These are phyloP conservation scores for Ganoderma leucocontextum DNA, from an alignment of 1,284 basidiomycete species.

Conservation along the genomic window DNA sequence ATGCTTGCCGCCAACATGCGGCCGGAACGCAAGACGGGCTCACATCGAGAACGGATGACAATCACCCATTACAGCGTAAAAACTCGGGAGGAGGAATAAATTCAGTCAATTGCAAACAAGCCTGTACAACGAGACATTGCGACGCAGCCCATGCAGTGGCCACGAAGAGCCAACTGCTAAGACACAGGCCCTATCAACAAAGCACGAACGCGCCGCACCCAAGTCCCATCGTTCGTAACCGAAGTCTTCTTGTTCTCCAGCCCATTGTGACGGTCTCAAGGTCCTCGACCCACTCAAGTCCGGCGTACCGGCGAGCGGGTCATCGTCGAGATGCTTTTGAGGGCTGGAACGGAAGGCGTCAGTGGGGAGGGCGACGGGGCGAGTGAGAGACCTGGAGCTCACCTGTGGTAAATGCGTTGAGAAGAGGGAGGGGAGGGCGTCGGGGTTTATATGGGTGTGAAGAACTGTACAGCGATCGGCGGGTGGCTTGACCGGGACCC, in stretches of 20 bases:
- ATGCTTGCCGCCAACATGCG: background rate
- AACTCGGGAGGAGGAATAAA: background rate
- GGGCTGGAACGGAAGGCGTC: slow-evolving; percentile 50
- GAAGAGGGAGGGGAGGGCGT: slow-evolving; percentile 16
- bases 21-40: background rate
- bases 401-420: slow-evolving; percentile 73
- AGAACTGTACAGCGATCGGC: slow-evolving; percentile 47
- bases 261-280: slow-evolving; percentile 82
- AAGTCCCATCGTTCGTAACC: slow-evolving; percentile 74
- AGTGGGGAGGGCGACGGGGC: slow-evolving; percentile 5
- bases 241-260: slow-evolving; percentile 69
- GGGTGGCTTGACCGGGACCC: slow-evolving; percentile 45
- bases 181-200: slow-evolving; percentile 43
- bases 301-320: slow-evolving; percentile 68
- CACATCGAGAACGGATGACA: background rate
- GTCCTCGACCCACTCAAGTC: slow-evolving; percentile 82
- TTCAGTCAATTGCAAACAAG: slow-evolving; percentile 25
- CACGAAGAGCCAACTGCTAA: slow-evolving; percentile 66
- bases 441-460: slow-evolving; percentile 39
- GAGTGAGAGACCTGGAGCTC: slow-evolving; percentile 33
- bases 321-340: slow-evolving; percentile 90
- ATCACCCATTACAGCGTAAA: background rate
- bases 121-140: slow-evolving; percentile 91
- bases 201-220: slow-evolving; percentile 78
- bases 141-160: slow-evolving; percentile 70